These are phyloP conservation scores for Zizania latifolia DNA, from an alignment of 176 grass and related monocot species.

Conservation along the genomic window DNA sequence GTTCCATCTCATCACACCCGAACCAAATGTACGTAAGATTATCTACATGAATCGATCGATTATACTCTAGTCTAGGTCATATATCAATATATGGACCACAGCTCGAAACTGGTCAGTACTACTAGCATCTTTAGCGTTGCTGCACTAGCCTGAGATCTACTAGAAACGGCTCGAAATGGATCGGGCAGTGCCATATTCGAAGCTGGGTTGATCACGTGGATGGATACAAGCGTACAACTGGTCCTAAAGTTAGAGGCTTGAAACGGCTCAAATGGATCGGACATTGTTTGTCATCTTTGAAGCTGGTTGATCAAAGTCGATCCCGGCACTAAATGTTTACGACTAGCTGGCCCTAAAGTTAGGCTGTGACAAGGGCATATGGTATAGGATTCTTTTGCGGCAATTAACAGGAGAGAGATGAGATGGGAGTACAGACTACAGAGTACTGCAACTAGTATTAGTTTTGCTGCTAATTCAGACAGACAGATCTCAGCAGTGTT, in stretches of 20 bases:
- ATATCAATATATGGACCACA: neutral
- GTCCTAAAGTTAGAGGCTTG: neutral
- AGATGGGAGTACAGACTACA: neutral
- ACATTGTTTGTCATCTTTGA: neutral
- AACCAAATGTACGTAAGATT: too few relatives aligned
- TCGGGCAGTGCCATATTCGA: neutral
- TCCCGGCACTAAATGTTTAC: too few relatives aligned
- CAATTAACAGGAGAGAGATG: neutral
- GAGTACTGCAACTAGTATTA: neutral
- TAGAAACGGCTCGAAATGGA: too few relatives aligned
- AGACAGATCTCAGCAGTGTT: slow-evolving; percentile 19
- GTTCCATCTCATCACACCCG: too few relatives aligned
- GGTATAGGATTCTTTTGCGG: neutral
- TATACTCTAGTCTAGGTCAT: neutral
- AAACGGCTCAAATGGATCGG: neutral
- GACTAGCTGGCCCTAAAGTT: slow-evolving; percentile 1
- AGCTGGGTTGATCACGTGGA: neutral
- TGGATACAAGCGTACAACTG: neutral
- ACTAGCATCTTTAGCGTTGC: neutral
- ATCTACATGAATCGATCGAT: neutral
- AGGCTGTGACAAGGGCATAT: neutral
- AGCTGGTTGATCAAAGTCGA: neutral
- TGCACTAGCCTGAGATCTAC: neutral
- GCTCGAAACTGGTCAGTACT: neutral
- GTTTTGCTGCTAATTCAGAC: neutral